These are phyloP conservation scores for Macrophomina pseudophaseolina DNA, from an alignment of 2,329 filamentous ascomycete genomes.

Conservation along the genomic window DNA sequence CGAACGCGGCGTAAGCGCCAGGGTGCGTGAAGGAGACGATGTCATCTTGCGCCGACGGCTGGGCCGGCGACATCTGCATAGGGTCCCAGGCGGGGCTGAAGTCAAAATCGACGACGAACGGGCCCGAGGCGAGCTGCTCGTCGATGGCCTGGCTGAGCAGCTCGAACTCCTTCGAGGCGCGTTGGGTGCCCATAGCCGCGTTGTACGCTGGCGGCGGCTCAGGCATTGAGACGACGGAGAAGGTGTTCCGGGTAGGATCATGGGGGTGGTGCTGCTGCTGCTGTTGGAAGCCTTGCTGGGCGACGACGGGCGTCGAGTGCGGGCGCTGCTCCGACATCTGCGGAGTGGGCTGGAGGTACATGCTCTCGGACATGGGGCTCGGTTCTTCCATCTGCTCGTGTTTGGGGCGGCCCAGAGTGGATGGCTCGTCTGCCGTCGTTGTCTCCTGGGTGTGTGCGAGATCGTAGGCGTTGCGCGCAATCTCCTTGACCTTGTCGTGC, in stretches of 20 bases:
- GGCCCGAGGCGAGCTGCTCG: constrained; percentile 17
- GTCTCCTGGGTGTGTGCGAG: constrained; percentile 41
- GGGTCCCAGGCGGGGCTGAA: constrained; percentile 16
- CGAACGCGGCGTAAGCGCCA: constrained; percentile 24
- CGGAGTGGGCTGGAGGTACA: neutral
- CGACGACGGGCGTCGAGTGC: constrained; percentile 1
- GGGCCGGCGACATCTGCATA: constrained; percentile 7
- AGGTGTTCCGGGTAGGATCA: neutral
- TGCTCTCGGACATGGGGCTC: neutral
- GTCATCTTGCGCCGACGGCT: neutral
- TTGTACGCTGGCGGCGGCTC: constrained; percentile 1
- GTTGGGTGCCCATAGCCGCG: neutral
- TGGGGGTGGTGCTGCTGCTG: neutral
- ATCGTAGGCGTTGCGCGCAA: constrained; percentile 65
- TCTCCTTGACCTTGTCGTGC: constrained; percentile 59
- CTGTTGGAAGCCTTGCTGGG: neutral
- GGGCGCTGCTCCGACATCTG: neutral
- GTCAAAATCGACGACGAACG: constrained; percentile 17
- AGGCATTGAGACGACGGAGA: constrained; percentile 3
- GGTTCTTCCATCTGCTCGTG: neutral
- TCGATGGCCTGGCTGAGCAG: constrained; percentile 18
- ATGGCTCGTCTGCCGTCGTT: neutral
- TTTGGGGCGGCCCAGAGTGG: neutral
- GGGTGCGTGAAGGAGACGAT: constrained; percentile 25
- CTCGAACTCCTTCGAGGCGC: constrained; percentile 11